Evolutionary conservation across 176 grass and related monocot genomes (phyloP).

Genomic region (Leersia perrieri): DNA sequence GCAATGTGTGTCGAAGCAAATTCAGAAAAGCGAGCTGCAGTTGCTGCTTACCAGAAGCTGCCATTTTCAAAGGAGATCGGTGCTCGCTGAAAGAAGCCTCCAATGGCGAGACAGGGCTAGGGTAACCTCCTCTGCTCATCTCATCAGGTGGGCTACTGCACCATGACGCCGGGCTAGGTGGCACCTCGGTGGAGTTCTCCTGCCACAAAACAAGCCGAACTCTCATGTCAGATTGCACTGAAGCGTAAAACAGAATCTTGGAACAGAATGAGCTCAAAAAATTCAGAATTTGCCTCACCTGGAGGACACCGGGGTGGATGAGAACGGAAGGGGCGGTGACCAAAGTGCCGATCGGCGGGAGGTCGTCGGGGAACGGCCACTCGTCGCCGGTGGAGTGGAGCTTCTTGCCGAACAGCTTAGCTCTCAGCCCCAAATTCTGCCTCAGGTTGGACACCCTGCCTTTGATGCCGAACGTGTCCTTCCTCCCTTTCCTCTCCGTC

Average conservation of each 20-base stretch:
- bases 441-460: slow-evolving; percentile 70
- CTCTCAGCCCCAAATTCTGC: slow-evolving; percentile 69
- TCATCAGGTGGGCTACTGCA: slow-evolving; percentile 84
- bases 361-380: slow-evolving; percentile 44
- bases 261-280: not conserved
- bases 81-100: slow-evolving; percentile 69
- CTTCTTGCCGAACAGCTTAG: slow-evolving; percentile 81
- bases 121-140: slow-evolving; percentile 69
- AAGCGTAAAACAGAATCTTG: not conserved
- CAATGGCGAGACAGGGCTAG: slow-evolving; percentile 84
- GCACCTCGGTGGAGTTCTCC: slow-evolving; percentile 98
- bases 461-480: slow-evolving; percentile 60
- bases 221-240: not conserved
- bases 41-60: slow-evolving; percentile 42
- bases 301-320: slow-evolving; percentile 61
- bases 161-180: slow-evolving; percentile 86
- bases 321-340: slow-evolving; percentile 66
- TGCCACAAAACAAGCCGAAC: slow-evolving; percentile 33
- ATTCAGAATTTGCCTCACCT: slow-evolving; percentile 42
- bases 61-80: slow-evolving; percentile 34
- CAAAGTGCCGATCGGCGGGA: slow-evolving; percentile 53
- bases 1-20: not conserved
- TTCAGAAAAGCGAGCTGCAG: slow-evolving; percentile 16
- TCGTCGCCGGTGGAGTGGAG: slow-evolving; percentile 56
- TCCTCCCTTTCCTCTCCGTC: slow-evolving; percentile 69